Evolutionary conservation across 306 rosid genomes (phyloP).

Genomic region (cucumber (Cucumis sativus)): Cucumber_9930_V3 NC_026658.2:8384001-8384500

Average conservation of each 20-base stretch:
- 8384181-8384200: too few species aligned
- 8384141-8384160: too few species aligned
- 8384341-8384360: neutral
- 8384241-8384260: neutral
- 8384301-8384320: neutral
- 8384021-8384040: too few species aligned
- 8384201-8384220: too few species aligned
- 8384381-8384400: neutral
- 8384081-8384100: too few species aligned
- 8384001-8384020: too few species aligned
- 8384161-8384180: too few species aligned
- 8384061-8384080: too few species aligned
- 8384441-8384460: neutral
- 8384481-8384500: constrained; percentile 40
- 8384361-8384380: neutral
- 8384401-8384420: neutral
- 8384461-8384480: neutral
- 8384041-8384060: too few species aligned
- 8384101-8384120: too few species aligned
- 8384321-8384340: neutral
- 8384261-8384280: neutral
- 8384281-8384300: neutral
- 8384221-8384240: neutral
- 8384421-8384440: neutral
- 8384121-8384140: too few species aligned